Conservation (phyloP, 768 basidiomycete genomes). For the Podaxis sp. region DNA sequence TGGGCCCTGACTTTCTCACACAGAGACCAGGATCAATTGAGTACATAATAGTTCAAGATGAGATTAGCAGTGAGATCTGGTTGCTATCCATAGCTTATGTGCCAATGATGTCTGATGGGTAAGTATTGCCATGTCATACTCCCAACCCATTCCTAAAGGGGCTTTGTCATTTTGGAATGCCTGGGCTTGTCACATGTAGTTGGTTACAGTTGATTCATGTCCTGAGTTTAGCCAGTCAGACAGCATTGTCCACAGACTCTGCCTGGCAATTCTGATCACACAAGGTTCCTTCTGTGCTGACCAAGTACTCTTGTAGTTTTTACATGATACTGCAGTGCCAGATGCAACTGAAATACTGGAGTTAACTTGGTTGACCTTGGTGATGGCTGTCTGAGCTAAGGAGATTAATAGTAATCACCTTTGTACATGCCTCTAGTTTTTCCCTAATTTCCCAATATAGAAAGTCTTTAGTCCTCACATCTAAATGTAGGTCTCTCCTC, state of each 20-base stretch:
- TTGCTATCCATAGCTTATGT: constrained; percentile 20
- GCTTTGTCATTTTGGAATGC: background rate
- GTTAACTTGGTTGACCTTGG: constrained; percentile 14
- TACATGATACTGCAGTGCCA: background rate
- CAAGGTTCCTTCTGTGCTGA: background rate
- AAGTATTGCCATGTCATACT: constrained; percentile 21
- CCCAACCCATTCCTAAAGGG: constrained; percentile 26
- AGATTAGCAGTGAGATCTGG: constrained; percentile 29
- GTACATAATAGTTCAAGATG: constrained; percentile 18
- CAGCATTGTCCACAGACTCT: background rate
- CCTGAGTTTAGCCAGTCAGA: background rate
- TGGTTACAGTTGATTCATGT: constrained; percentile 10
- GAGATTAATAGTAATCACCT: constrained; percentile 6
- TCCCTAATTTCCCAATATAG: constrained; percentile 11
- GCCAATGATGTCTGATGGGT: constrained; percentile 30
- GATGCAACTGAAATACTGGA: constrained; percentile 2
- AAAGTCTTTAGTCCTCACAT: constrained; percentile 24
- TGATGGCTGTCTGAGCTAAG: constrained; percentile 8
- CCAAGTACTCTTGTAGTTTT: background rate
- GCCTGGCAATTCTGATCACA: constrained; percentile 7
- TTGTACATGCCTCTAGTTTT: constrained; percentile 2
- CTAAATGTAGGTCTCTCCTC: constrained; percentile 22
- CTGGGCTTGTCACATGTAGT: constrained; percentile 19
- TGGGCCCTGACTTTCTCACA: constrained; percentile 27
- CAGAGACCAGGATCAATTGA: constrained; percentile 33